Base-by-base conservation (phyloP, 2,329 filamentous ascomycete genomes). In the Apiospora aurea region DNA sequence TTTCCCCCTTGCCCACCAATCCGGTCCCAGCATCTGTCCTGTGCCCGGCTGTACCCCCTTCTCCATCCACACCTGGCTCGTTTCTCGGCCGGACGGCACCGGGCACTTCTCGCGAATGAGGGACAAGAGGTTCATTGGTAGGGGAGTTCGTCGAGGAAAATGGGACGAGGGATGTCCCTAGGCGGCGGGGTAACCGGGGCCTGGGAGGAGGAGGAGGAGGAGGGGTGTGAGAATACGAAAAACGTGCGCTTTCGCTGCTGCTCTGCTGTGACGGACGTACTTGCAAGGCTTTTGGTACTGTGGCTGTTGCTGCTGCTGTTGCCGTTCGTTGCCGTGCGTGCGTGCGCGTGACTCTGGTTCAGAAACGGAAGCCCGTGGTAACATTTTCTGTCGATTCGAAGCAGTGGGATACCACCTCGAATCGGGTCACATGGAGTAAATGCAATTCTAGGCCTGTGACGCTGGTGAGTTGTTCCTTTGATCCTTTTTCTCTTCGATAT, bases 1-100 rank as follows among this genome's bases (percentile, higher is more conserved):
- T 61, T 61, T 38, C 53, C 53, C 53, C 16, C 7, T 29, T 29
- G 53, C 16, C 53, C 26, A 61, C 53, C 53, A 38, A 61, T 61
- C 16, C 26, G 6, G 34, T 38, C 6, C 34, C 34, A 38, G 34
- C 6, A 43, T 18, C 51, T 8, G 41, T n/a, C 8, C 8, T 7
- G 2, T 6, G 6, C 26, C 26, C n/a, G n/a, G n/a, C n/a, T n/a
- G n/a, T n/a, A n/a, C n/a, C n/a, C n/a, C n/a, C n/a, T n/a, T n/a
- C 26, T 29, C 29, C 57, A 41, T 21, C 34, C 4, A 38, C 57
- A 24, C 29, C 16, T n/a, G 2, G 18, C 34, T n/a, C 34, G 57
- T 64, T 41, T 64, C 57, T 64, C 57, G 57, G 57, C 34, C 57
- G 57, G 57, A 64, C 57, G 57, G 57, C 57, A 64, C 57, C 29